phyloP scores from a whole-genome alignment of 2,329 filamentous ascomycete genomes.

The Rhytidhysteron rufulum region DNA sequence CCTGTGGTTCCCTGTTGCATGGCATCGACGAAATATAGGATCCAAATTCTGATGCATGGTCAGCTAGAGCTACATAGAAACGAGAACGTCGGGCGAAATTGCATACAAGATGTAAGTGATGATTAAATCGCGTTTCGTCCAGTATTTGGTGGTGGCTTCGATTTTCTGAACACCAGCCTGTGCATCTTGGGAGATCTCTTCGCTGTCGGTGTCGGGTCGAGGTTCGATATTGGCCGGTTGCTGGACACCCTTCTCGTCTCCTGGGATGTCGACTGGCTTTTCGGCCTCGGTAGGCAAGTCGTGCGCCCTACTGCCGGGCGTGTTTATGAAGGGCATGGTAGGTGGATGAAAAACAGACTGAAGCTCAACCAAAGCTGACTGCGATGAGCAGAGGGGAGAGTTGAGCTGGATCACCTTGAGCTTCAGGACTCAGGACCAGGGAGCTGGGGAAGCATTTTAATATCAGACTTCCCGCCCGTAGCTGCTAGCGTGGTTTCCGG shows the following conservation, averaged over 20 bases:
- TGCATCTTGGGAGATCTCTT: neutral
- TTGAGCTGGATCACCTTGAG: too few relatives aligned
- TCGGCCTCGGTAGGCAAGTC: neutral
- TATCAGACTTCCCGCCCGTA: too few relatives aligned
- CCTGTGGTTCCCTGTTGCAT: constrained; percentile 41
- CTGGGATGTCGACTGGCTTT: neutral
- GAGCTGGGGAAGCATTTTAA: too few relatives aligned
- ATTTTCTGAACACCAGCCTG: constrained; percentile 29
- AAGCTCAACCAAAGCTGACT: too few relatives aligned
- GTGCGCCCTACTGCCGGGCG: neutral
- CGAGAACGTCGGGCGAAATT: neutral
- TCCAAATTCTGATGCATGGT: constrained; percentile 36
- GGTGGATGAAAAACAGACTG: neutral
- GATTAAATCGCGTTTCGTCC: constrained; percentile 25
- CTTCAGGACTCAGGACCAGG: too few relatives aligned
- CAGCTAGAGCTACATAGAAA: neutral
- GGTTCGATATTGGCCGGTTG: neutral
- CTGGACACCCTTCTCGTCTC: constrained; percentile 6
- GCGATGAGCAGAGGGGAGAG: too few relatives aligned
- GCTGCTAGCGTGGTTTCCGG: too few relatives aligned
- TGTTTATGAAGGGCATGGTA: neutral
- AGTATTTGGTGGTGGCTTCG: constrained; percentile 31
- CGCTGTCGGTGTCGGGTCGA: neutral
- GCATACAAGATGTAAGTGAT: constrained; percentile 20
- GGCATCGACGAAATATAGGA: constrained; percentile 49